Evolutionary conservation across 805 yeast genomes (phyloP).

Genomic region (Candida stauntonica): DNA sequence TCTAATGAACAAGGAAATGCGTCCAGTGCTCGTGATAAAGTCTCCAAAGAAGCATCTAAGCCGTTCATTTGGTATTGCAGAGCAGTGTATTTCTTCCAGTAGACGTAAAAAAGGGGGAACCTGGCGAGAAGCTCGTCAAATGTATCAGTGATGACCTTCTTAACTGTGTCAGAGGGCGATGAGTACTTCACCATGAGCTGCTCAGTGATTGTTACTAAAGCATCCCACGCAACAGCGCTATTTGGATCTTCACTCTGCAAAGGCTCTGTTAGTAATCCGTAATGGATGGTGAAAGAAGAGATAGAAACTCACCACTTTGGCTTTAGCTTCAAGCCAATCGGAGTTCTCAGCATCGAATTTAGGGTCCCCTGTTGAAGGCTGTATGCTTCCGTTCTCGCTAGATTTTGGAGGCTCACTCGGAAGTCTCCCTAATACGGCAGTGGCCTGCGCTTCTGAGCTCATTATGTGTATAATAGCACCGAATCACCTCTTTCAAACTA

Average conservation of each 20-base stretch:
- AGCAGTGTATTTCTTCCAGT: constrained; percentile 61
- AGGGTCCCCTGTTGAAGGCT: constrained; percentile 11
- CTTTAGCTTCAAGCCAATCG: constrained; percentile 23
- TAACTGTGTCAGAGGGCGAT: constrained; percentile 29
- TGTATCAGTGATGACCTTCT: constrained; percentile 29
- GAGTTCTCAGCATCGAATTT: constrained; percentile 22
- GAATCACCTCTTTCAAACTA: no score
- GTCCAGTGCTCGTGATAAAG: constrained; percentile 41
- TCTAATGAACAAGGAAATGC: constrained; percentile 57
- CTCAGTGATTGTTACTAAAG: constrained; percentile 32
- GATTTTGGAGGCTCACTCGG: no score
- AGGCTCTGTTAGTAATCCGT: constrained; percentile 5
- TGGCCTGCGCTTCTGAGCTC: no score
- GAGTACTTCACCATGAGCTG: constrained; percentile 31
- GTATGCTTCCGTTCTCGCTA: background rate
- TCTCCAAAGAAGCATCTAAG: constrained; percentile 41
- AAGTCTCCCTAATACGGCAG: no score
- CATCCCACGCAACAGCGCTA: constrained; percentile 38
- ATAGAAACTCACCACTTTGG: constrained; percentile 16
- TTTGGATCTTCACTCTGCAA: constrained; percentile 16
- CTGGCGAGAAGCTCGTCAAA: constrained; percentile 41
- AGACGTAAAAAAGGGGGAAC: constrained; percentile 55
- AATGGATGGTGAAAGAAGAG: background rate
- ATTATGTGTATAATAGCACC: no score
- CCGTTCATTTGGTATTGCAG: constrained; percentile 56